Evolutionary conservation across 2,329 filamentous ascomycete species (phyloP).

Genomic region (Paracoccidioides lutzii): DNA sequence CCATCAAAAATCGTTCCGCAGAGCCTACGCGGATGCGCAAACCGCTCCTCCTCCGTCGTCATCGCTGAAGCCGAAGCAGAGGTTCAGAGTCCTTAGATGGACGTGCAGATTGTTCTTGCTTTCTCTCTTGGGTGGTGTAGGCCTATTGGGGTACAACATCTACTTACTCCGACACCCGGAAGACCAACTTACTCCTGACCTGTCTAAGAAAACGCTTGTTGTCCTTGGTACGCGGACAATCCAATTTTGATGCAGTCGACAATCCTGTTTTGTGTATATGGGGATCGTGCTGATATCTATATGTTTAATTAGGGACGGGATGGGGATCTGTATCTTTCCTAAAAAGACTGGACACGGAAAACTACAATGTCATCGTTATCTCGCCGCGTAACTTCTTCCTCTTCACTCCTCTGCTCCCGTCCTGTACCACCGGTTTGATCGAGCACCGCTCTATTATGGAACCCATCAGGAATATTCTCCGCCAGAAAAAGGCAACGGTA

Average conservation of each 20-base stretch:
- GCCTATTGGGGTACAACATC: constrained; percentile 65
- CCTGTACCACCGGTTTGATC: constrained; percentile 92
- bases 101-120: constrained; percentile 73
- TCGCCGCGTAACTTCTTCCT: constrained; percentile 99
- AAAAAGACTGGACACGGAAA: constrained; percentile 96
- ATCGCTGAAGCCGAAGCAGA: constrained; percentile 37
- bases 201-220: constrained; percentile 90
- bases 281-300: constrained; percentile 13
- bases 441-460: constrained; percentile 99
- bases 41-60: constrained; percentile 18
- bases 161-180: constrained; percentile 70
- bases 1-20: constrained; percentile 29
- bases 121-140: constrained; percentile 54
- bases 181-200: constrained; percentile 67
- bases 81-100: constrained; percentile 62
- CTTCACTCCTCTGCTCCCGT: constrained; percentile 92
- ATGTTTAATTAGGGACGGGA: constrained; percentile 58
- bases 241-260: not conserved
- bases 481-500: constrained; percentile 84
- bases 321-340: constrained; percentile 94
- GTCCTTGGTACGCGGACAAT: constrained; percentile 57
- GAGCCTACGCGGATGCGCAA: constrained; percentile 37
- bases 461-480: constrained; percentile 87
- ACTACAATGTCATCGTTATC: constrained; percentile 97
- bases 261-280: not conserved